Evolutionary conservation across 1,139 yeast genomes (phyloP).

Genomic region (Suhomyces ambrosiae): DNA sequence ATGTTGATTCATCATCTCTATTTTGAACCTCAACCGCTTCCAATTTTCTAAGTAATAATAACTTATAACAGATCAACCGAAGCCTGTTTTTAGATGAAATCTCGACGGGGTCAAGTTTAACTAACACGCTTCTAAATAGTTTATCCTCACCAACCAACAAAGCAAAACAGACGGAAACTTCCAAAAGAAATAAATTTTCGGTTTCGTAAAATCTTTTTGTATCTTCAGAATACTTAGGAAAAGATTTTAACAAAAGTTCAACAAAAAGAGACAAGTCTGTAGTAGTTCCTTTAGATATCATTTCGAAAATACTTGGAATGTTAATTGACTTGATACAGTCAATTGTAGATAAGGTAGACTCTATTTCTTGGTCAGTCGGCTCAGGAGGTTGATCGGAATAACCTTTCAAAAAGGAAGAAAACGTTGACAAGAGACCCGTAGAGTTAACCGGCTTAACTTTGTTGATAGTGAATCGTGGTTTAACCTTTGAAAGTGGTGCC

Average conservation of each 20-base stretch:
- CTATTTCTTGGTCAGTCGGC: constrained; percentile 91
- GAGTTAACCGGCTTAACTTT: constrained; percentile 66
- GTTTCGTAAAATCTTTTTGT: constrained; percentile 54
- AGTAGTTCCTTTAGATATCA: constrained; percentile 37
- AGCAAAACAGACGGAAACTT: constrained; percentile 53
- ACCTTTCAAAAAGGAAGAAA: constrained; percentile 89
- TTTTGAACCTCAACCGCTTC: constrained; percentile 16
- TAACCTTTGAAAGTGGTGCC: constrained; percentile 58
- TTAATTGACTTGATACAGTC: constrained; percentile 78
- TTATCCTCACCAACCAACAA: constrained; percentile 45
- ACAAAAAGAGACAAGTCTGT: constrained; percentile 24
- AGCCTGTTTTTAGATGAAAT: constrained; percentile 35
- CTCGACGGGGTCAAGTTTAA: constrained; percentile 22
- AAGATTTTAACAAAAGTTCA: constrained; percentile 26
- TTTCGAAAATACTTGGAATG: constrained; percentile 52
- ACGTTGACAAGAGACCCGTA: constrained; percentile 78
- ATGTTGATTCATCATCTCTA: neutral
- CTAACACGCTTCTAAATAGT: constrained; percentile 29
- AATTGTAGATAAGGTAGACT: constrained; percentile 75
- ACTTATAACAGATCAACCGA: constrained; percentile 42
- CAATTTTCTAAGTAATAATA: constrained; percentile 42
- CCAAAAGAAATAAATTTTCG: constrained; percentile 58
- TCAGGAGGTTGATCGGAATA: constrained; percentile 84
- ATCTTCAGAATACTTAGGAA: constrained; percentile 36
- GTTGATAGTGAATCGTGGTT: constrained; percentile 65